phyloP scores from a whole-genome alignment of 2,329 filamentous ascomycete genomes.

The Trichoderma sp. region DNA sequence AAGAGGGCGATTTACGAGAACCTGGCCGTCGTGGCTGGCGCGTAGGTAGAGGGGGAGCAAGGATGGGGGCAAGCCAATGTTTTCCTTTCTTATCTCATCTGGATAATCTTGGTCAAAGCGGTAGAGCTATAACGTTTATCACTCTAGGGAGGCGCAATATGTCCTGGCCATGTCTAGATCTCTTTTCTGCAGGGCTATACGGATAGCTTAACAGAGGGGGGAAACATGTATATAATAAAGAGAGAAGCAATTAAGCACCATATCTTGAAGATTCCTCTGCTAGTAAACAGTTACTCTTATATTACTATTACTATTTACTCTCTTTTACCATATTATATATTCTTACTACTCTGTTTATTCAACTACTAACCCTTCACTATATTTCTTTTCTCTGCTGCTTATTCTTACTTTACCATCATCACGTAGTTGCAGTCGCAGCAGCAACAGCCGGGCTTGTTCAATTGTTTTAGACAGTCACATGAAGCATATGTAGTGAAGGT shows the following conservation, averaged over 20 bases:
- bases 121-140: background rate
- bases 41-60: conserved; percentile 48
- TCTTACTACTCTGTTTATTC: too few species aligned
- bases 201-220: background rate
- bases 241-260: too few species aligned
- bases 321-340: too few species aligned
- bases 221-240: conserved; percentile 10
- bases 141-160: background rate
- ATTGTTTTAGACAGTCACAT: background rate
- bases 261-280: too few species aligned
- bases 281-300: too few species aligned
- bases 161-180: background rate
- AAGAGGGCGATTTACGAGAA: conserved; percentile 92
- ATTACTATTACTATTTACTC: too few species aligned
- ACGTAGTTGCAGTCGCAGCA: background rate
- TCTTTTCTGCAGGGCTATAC: background rate
- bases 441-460: too few species aligned
- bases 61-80: background rate
- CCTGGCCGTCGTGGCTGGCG: conserved; percentile 83
- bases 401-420: too few species aligned
- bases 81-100: background rate
- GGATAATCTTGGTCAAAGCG: background rate
- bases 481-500: background rate
- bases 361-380: too few species aligned
- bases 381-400: too few species aligned